phyloP scores from a whole-genome alignment of 2,329 filamentous ascomycete genomes.

The Cladophialophora psammophila region DNA sequence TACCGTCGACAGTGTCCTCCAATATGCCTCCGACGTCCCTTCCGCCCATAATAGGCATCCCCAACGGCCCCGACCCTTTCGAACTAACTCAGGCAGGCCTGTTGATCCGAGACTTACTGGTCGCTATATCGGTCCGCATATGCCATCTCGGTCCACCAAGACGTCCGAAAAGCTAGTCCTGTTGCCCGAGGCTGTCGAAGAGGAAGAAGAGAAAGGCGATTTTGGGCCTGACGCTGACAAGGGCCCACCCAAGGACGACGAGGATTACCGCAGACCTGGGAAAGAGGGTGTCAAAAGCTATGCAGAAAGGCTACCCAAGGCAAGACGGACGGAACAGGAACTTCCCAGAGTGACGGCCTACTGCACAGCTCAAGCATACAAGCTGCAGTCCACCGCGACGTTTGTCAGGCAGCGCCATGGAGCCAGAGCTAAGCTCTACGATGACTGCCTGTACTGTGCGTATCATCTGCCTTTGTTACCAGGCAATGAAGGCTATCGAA shows the following conservation, averaged over 20 bases:
- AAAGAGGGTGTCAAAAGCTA: slow-evolving; percentile 79
- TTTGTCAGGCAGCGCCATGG: slow-evolving; percentile 89
- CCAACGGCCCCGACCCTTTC: slow-evolving; percentile 56
- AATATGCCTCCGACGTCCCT: slow-evolving; percentile 92
- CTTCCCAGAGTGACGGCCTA: slow-evolving; percentile 92
- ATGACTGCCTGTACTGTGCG: slow-evolving; percentile 94
- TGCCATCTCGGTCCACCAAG: slow-evolving; percentile 89
- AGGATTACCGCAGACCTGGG: slow-evolving; percentile 67
- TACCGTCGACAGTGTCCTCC: slow-evolving; percentile 90
- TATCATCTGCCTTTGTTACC: slow-evolving; percentile 91
- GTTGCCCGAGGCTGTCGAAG: slow-evolving; percentile 77
- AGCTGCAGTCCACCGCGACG: slow-evolving; percentile 83
- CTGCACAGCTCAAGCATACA: slow-evolving; percentile 93
- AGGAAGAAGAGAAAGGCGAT: slow-evolving; percentile 63
- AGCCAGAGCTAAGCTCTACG: slow-evolving; percentile 93
- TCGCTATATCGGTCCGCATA: slow-evolving; percentile 63
- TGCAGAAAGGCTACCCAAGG: slow-evolving; percentile 89
- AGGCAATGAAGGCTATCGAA: slow-evolving; percentile 83
- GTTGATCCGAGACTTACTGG: slow-evolving; percentile 64
- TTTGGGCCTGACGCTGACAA: slow-evolving; percentile 60
- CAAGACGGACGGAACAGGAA: slow-evolving; percentile 78
- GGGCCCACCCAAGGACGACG: slow-evolving; percentile 61
- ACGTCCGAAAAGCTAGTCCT: slow-evolving; percentile 97
- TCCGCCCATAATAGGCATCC: slow-evolving; percentile 87
- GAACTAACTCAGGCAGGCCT: slow-evolving; percentile 47